Base-by-base conservation (phyloP, 2,329 filamentous ascomycete species). In the Trichoderma sp. region DNA sequence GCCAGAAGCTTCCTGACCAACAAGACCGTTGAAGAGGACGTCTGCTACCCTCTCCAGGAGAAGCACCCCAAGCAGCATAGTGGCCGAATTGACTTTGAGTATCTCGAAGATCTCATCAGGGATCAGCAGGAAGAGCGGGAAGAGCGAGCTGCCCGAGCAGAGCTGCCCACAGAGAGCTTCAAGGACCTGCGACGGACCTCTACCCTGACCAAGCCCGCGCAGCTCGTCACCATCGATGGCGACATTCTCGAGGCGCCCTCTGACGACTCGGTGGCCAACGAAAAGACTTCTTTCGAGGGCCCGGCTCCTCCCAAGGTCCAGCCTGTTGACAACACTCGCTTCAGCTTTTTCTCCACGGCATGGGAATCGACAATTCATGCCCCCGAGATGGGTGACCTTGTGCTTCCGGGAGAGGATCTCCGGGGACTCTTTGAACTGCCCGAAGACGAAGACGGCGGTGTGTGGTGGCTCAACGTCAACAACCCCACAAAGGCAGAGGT, bases 391-490 rank as follows among this genome's bases (percentile, higher is more conserved):
- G 93, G 93, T 24, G 95, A 94, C 74, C 86, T 97, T 10, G 87
- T 97, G 5, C 89, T 97, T 68, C 94, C 94, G 2, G 95, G 94
- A 10, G 96, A 97, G 78, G 91, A 91, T 69, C 91, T 98, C 74
- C 90, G 93, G 37, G 93, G 94, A 68, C 87, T 99, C 13, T 99
- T 99, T 77, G 83, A 84, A 37, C 82, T 90, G 39, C 88, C 88
- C 7, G 88, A 85, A 64, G 85, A 86, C 34, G 87, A 89, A 70
- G 79, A 82, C 2, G 86, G 94, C 74, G 95, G 95, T 75, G 94
- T 97, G n/a, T 99, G 95, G 94, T 99, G 96, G 96, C 85, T 99
- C 61, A 97, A 99, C 76, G 91, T 97, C 78, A 91, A 95, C 77
- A 93, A 92, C 73, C 93, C 95, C 1, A 94, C 91, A 1, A 92